Percentiles rank a stretch among this genome's conserved stretches.
Conservation (phyloP, 305 asterid species). For the Plantago coronopus region DNA sequence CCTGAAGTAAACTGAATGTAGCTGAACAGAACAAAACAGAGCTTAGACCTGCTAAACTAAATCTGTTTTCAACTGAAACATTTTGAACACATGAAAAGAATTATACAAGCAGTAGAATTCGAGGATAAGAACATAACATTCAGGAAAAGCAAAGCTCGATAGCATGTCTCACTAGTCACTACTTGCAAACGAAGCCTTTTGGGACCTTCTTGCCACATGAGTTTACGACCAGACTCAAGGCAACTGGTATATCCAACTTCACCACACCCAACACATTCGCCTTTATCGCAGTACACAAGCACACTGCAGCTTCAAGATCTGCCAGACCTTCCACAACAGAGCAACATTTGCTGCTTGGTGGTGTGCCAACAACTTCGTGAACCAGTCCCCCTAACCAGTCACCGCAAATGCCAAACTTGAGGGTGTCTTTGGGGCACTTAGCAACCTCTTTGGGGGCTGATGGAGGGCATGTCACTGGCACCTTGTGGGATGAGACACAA, state of each 20-base stretch:
- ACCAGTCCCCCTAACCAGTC: constrained; percentile 83
- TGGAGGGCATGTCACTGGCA: constrained; percentile 56
- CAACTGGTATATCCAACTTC: constrained; percentile 52
- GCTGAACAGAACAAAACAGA: too few species aligned
- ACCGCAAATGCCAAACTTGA: constrained; percentile 76
- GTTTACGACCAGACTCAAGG: constrained; percentile 53
- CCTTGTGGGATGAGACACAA: constrained; percentile 41
- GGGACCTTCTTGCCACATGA: constrained; percentile 83
- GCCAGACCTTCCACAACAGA: constrained; percentile 63
- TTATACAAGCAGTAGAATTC: too few species aligned
- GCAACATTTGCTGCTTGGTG: constrained; percentile 62
- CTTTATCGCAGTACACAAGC: constrained; percentile 75
- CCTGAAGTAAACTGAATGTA: too few species aligned
- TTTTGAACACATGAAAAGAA: too few species aligned
- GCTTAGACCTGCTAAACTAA: too few species aligned
- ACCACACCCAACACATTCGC: constrained; percentile 54
- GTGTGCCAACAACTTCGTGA: constrained; percentile 62
- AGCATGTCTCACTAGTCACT: not conserved
- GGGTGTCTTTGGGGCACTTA: constrained; percentile 71
- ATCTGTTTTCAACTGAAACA: too few species aligned
- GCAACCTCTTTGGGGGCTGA: constrained; percentile 27
- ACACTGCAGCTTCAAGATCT: constrained; percentile 76
- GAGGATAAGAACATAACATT: too few species aligned
- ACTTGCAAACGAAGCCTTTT: constrained; percentile 47
- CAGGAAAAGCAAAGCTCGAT: too few species aligned